Conservation (phyloP, 768 basidiomycete genomes). For the Lentinus brumalis region DNA sequence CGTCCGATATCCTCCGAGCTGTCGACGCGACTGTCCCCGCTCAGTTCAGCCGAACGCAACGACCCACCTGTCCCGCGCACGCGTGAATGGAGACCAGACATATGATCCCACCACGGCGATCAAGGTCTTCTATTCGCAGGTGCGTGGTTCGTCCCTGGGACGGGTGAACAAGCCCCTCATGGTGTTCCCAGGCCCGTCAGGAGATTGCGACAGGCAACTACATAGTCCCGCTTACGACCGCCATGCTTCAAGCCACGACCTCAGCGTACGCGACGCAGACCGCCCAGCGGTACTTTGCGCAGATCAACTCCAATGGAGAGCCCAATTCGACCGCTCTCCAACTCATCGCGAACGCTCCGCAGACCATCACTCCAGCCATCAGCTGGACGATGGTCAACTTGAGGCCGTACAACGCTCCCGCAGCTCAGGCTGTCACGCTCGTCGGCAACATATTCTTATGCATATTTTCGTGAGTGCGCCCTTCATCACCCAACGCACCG, state of each 20-base stretch:
- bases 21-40: background rate
- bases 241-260: constrained; percentile 27
- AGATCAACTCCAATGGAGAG: constrained; percentile 26
- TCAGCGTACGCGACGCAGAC: constrained; percentile 24
- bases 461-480: constrained; percentile 33
- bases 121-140: constrained; percentile 45
- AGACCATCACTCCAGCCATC: constrained; percentile 38
- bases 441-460: constrained; percentile 42
- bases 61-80: constrained; percentile 31
- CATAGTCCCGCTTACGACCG: constrained; percentile 38
- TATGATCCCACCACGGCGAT: constrained; percentile 40
- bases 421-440: constrained; percentile 44
- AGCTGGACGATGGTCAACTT: constrained; percentile 40
- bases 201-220: constrained; percentile 44
- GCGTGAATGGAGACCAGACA: constrained; percentile 37
- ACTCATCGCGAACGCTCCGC: constrained; percentile 40
- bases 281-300: constrained; percentile 28
- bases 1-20: no score
- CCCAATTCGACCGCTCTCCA: constrained; percentile 42
- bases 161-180: background rate
- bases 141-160: background rate
- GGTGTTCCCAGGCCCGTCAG: constrained; percentile 32
- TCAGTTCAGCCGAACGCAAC: constrained; percentile 42
- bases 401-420: constrained; percentile 39
- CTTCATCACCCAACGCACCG: background rate